Evolutionary conservation across 169 alveolate genomes (phyloP), one percentile per base, ranked within the genome.

Genomic region (Eimeria tenella): DNA sequence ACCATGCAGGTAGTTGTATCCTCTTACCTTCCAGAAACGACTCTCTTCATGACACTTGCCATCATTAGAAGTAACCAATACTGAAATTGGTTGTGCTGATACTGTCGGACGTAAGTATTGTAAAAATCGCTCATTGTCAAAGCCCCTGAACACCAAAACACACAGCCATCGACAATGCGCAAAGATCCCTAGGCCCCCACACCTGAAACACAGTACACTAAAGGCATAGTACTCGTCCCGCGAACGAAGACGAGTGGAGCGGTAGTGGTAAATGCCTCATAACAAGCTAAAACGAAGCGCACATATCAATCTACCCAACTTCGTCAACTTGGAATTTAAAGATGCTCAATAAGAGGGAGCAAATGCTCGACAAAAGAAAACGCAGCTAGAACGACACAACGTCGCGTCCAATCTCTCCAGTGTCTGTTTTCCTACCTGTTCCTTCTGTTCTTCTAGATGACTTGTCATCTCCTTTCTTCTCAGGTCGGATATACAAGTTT

Each of bases 51-150:
- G 11, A 90, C 77, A 56, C 86, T 90, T 50, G 90, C 94, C 70
- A 90, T 83, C 68, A 90, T 83, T 82, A 90, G 82, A 25, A 90
- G 90, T 90, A 90, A 23, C 94, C 94, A 90, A 55, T 90, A 90
- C 90, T 90, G 94, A 62, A 65, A n/a, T 21, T 90, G 94, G 94
- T 60, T 90, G 74, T 71, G 94, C 23, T 90, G 94, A 23, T 75
- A 90, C 81, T 74, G 83, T 73, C 90, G 68, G 60, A 90, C 94
- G 71, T 74, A 83, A 11, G 86, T 90, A 83, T 83, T 90, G 94
- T 90, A 90, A 55, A 90, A 65, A 10, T 77, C 94, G 73, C 63
- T 90, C 90, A 83, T 74, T 13, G 79, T 75, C 62, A 90, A 62
- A 13, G 62, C 58, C 17, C 94, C 94, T 90, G 71, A 17, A 52